Evolutionary conservation across 306 rosid genomes (phyloP), one percentile per base, ranked within the genome.

Genomic region (Boehmeria nivea): DNA sequence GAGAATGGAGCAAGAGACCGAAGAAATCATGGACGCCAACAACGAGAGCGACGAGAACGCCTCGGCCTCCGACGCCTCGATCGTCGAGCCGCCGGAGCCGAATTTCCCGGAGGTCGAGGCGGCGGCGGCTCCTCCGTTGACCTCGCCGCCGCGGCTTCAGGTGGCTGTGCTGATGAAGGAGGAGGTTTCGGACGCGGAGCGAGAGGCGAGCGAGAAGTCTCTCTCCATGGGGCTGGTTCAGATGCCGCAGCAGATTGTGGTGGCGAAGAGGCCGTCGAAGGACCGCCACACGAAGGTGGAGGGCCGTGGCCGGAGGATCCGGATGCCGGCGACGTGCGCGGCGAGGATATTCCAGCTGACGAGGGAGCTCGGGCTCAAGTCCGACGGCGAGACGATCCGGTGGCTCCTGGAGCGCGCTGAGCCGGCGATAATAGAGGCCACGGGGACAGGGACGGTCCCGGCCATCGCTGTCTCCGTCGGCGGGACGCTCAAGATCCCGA

Each of bases 271-370:
- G 15, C 68, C 76, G 3, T 80, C 90, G 2, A 85, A 68, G 64
- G 97, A 89, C 64, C 86, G 93, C 13, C 97, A 89, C 83, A 89
- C 96, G 9, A 85, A 88, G 71, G 94, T 88, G 34, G 94, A 88
- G 64, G 94, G 96, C 0, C 86, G 96, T 1, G 96, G 96, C 26
- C 81, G 96, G 57, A 78, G 96, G 72, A 59, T 88, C 40, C 82
- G 96, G 45, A 80, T 88, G 84, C 96, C 96, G 52, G 91, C 94
- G 19, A 36, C 83, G 0, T 82, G 94, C 43, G 96, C 94, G 12
- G 94, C 94, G 16, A 69, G 96, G 44, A 81, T 88, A 36, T 88
- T 85, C 66, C 96, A 88, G 63, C 72, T 88, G 67, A 88, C 96
- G 0, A 56, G 86, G n/a, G 96, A 85, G 43, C 75, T 88, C 0